A percentile compares a stretch with the other conserved stretches of the same genome.
These are phyloP conservation scores for Sarcocystis neurona DNA, from an alignment of 169 alveolate species.

Conservation along the genomic window DNA sequence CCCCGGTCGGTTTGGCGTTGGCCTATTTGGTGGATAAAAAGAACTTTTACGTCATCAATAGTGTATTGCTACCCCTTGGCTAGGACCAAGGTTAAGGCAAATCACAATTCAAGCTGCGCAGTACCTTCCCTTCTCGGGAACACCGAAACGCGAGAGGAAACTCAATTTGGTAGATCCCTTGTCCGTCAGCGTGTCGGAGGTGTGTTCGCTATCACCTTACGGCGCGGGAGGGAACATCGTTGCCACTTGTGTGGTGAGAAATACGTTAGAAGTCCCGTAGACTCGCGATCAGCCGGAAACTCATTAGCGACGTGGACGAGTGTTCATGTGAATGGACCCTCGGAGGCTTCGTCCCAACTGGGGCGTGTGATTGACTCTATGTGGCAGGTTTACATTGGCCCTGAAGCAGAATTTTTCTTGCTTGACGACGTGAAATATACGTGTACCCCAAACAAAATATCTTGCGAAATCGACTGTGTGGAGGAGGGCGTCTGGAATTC, in stretches of 20 bases:
- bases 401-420: constrained; percentile 79
- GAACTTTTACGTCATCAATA: too few species aligned
- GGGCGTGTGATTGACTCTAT: not conserved
- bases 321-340: constrained; percentile 12
- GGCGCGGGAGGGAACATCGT: not conserved
- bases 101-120: too few species aligned
- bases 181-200: too few species aligned
- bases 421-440: constrained; percentile 74
- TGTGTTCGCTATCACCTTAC: too few species aligned
- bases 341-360: not conserved
- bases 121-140: too few species aligned
- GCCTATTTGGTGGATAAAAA: too few species aligned
- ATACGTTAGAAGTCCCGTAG: not conserved
- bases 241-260: not conserved
- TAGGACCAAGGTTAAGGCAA: too few species aligned
- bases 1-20: too few species aligned
- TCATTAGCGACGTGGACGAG: not conserved
- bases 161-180: too few species aligned
- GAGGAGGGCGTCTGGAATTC: constrained; percentile 70
- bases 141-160: too few species aligned
- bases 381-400: constrained; percentile 70
- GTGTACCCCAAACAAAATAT: constrained; percentile 66
- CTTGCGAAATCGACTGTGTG: constrained; percentile 65
- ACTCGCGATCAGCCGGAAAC: not conserved
- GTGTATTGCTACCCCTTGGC: too few species aligned